phyloP scores from a whole-genome alignment of 345 rosid genomes.

The Angophora floribunda region DNA sequence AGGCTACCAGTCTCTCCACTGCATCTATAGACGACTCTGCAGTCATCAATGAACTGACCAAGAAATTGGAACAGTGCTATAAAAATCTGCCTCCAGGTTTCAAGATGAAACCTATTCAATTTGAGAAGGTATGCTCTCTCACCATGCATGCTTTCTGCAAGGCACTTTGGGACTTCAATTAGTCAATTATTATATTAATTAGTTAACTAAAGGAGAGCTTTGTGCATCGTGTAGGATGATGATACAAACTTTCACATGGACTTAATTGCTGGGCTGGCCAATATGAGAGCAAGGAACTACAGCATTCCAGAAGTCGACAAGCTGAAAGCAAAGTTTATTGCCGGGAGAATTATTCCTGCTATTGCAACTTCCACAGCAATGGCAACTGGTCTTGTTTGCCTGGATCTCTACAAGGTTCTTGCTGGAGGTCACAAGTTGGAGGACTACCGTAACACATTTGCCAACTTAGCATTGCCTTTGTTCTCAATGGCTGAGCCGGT shows the following conservation, averaged over 20 bases:
- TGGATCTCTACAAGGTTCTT: constrained; percentile 92
- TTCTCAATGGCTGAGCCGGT: constrained; percentile 98
- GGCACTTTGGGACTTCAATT: neutral
- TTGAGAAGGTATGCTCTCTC: constrained; percentile 71
- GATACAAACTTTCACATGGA: constrained; percentile 99
- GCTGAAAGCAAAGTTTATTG: constrained; percentile 95
- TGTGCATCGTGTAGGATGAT: constrained; percentile 57
- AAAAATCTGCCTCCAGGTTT: constrained; percentile 40
- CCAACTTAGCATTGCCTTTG: constrained; percentile 88
- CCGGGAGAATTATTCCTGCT: constrained; percentile 99
- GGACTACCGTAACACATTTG: constrained; percentile 95
- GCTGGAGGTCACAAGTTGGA: constrained; percentile 68
- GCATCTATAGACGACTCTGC: constrained; percentile 86
- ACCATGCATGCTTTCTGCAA: neutral
- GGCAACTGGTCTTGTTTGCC: constrained; percentile 97
- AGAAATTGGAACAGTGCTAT: constrained; percentile 60
- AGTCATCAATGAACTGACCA: constrained; percentile 53
- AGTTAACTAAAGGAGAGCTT: neutral
- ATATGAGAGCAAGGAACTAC: constrained; percentile 99
- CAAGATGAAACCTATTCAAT: constrained; percentile 90
- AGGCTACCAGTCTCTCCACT: constrained; percentile 65
- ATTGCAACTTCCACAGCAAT: constrained; percentile 96
- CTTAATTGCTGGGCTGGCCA: constrained; percentile 91
- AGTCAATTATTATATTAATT: neutral
- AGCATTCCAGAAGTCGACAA: constrained; percentile 94